Percentiles rank a stretch among this genome's conserved stretches.
These are phyloP conservation scores for Ascomycota sp. DNA, from an alignment of 2,329 filamentous ascomycete species.

Conservation along the genomic window DNA sequence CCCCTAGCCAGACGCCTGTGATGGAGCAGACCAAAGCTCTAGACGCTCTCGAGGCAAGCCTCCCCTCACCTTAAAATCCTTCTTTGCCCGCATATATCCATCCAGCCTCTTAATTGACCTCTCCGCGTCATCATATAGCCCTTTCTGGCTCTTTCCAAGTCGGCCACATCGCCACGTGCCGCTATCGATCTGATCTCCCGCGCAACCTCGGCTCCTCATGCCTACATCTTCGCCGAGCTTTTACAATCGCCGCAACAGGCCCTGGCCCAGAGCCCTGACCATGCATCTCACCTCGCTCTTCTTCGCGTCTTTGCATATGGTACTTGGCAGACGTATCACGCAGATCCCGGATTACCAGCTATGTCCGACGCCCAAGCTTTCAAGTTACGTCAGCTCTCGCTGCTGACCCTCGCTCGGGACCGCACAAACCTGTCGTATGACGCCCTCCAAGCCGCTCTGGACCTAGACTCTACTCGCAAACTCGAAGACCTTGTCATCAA, in stretches of 20 bases:
- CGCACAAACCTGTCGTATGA: slow-evolving; percentile 51
- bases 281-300: slow-evolving; percentile 42
- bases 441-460: slow-evolving; percentile 44
- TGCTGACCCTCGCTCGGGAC: slow-evolving; percentile 60
- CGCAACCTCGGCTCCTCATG: slow-evolving; percentile 75
- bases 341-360: slow-evolving; percentile 36
- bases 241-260: slow-evolving; percentile 59
- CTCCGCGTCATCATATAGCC: slow-evolving; percentile 34
- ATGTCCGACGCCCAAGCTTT: slow-evolving; percentile 53
- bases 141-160: slow-evolving; percentile 77
- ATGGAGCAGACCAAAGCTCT: slow-evolving; percentile 60
- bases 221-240: slow-evolving; percentile 89
- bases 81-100: too few relatives aligned
- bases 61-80: too few relatives aligned
- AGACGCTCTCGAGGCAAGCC: slow-evolving; percentile 37
- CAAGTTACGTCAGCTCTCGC: slow-evolving; percentile 80
- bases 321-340: slow-evolving; percentile 56
- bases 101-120: too few relatives aligned
- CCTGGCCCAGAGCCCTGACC: slow-evolving; percentile 40
- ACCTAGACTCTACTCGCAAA: slow-evolving; percentile 42
- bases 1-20: not conserved
- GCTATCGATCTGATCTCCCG: slow-evolving; percentile 71
- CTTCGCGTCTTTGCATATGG: slow-evolving; percentile 87
- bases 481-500: slow-evolving; percentile 76
- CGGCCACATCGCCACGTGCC: slow-evolving; percentile 63